Conservation (phyloP, 768 basidiomycete genomes). For the Macrolepiota dolichaula region DNA sequence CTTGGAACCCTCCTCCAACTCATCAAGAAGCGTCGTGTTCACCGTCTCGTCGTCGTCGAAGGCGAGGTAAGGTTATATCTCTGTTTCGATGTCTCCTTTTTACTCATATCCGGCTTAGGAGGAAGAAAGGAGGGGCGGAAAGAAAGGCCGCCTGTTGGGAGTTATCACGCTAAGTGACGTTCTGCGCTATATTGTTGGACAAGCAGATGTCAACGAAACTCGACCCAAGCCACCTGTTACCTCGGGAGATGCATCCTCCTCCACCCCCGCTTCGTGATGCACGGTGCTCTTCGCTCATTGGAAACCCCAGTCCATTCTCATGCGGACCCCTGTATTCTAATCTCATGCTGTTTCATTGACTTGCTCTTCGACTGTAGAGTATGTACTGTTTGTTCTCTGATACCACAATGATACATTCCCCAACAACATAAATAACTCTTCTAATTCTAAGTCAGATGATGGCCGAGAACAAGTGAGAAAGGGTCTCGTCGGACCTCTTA, state of each 20-base stretch:
- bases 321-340: neutral
- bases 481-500: neutral
- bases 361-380: neutral
- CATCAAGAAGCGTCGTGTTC: constrained; percentile 90
- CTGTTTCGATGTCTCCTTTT: neutral
- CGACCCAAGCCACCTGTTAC: constrained; percentile 6
- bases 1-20: constrained; percentile 86
- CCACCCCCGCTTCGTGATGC: neutral
- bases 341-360: neutral
- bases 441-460: neutral
- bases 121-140: constrained; percentile 76
- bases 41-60: constrained; percentile 93
- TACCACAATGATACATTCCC: neutral
- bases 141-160: constrained; percentile 79
- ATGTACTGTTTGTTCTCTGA: neutral
- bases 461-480: neutral
- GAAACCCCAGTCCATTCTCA: neutral
- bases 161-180: constrained; percentile 91
- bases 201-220: constrained; percentile 43
- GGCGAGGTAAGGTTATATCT: constrained; percentile 57
- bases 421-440: neutral
- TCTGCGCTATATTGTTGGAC: constrained; percentile 75
- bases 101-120: constrained; percentile 41
- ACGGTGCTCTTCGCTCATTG: neutral
- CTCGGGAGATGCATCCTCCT: neutral